These are phyloP conservation scores for Hibiscus tridactylites DNA, from an alignment of 345 rosid species.

Conservation along the genomic window DNA sequence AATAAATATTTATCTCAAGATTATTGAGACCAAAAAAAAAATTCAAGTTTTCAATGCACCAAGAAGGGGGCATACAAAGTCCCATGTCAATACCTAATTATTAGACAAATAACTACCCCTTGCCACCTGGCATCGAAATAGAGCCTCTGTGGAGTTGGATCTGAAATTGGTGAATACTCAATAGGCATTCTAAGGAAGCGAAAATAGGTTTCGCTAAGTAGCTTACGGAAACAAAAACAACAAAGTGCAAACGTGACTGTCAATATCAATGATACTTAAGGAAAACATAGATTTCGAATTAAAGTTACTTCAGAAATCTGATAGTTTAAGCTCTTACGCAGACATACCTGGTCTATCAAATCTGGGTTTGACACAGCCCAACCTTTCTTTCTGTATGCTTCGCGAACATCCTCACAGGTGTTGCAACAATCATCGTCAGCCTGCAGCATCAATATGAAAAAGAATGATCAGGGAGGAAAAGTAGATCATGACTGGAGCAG, in stretches of 20 bases:
- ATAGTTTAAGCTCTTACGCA: constrained; percentile 2
- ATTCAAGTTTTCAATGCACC: background rate
- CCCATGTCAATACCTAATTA: background rate
- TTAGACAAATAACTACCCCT: background rate
- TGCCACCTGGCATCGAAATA: background rate
- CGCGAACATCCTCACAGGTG: constrained; percentile 85
- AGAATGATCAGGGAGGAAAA: background rate
- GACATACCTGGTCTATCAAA: constrained; percentile 72
- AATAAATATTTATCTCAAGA: background rate
- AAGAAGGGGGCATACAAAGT: background rate
- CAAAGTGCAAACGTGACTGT: background rate
- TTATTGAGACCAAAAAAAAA: background rate
- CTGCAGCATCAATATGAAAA: constrained; percentile 22
- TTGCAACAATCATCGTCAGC: constrained; percentile 77
- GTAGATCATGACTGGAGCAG: background rate
- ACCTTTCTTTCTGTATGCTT: constrained; percentile 79
- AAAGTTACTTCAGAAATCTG: background rate
- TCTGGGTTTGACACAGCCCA: constrained; percentile 74
- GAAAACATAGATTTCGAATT: background rate
- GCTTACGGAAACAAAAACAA: background rate
- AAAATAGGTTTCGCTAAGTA: background rate
- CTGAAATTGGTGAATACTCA: background rate
- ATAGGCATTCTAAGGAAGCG: background rate
- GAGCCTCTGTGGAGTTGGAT: background rate
- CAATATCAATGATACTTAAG: background rate